Conservation (phyloP, 2,329 filamentous ascomycete species). For the Talaromyces atroroseus region DNA sequence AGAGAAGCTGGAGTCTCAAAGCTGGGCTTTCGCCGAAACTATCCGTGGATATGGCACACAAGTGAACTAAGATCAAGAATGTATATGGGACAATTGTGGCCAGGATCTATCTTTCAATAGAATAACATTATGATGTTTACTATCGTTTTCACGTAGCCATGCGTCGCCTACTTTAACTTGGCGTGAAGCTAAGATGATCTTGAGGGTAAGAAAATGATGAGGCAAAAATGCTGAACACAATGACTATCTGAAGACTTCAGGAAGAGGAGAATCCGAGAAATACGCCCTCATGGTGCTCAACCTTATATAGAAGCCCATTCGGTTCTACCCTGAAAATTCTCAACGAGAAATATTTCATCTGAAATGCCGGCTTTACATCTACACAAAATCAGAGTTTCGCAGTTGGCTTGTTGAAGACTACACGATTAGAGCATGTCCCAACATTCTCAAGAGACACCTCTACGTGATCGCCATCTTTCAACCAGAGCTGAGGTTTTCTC, state of each 20-base stretch:
- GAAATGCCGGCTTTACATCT: not conserved
- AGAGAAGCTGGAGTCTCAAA: constrained; percentile 88
- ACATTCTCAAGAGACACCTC: constrained; percentile 64
- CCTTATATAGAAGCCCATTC: too few species aligned
- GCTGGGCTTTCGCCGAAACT: constrained; percentile 94
- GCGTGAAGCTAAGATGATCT: not conserved
- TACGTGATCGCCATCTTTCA: constrained; percentile 65
- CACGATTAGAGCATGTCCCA: constrained; percentile 49
- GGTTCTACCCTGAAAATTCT: too few species aligned
- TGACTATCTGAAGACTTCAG: too few species aligned
- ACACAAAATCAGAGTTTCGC: constrained; percentile 29
- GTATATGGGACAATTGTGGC: not conserved
- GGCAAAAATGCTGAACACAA: too few species aligned
- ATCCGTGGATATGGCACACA: constrained; percentile 96
- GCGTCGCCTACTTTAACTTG: not conserved
- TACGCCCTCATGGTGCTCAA: too few species aligned
- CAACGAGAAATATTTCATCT: not conserved
- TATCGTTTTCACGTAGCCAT: not conserved
- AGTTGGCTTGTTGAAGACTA: constrained; percentile 37
- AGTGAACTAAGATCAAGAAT: constrained; percentile 39
- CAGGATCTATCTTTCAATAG: not conserved
- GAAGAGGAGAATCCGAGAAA: too few species aligned
- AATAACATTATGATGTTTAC: not conserved
- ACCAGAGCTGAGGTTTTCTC: constrained; percentile 59
- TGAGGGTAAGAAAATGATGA: too few species aligned